Conservation (phyloP, 2,329 filamentous ascomycete genomes). For the Nemania sp. region DNA sequence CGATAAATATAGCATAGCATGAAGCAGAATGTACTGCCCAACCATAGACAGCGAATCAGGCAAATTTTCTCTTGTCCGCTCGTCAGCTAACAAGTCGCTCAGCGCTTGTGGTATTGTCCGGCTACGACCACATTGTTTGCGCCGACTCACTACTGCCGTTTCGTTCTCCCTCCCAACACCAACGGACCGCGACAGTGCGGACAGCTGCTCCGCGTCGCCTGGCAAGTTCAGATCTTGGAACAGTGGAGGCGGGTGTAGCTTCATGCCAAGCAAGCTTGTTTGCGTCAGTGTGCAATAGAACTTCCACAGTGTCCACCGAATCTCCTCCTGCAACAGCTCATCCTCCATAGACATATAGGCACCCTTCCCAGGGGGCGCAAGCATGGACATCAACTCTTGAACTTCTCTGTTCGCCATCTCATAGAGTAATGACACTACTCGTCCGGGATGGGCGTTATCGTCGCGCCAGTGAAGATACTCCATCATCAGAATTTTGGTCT, state of each 20-base stretch:
- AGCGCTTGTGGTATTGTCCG: slow-evolving; percentile 11
- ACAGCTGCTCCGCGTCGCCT: slow-evolving; percentile 4
- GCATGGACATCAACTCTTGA: not conserved
- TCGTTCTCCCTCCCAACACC: not conserved
- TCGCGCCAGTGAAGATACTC: slow-evolving; percentile 18
- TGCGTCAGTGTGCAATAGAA: slow-evolving; percentile 17
- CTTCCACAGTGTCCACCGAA: slow-evolving; percentile 18
- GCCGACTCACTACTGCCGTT: not conserved
- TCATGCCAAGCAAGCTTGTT: slow-evolving; percentile 9
- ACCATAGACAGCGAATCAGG: slow-evolving; percentile 11
- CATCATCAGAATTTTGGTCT: slow-evolving; percentile 12
- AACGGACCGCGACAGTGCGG: not conserved
- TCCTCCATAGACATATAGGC: not conserved
- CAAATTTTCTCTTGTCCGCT: slow-evolving; percentile 1
- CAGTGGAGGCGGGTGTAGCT: slow-evolving; percentile 1
- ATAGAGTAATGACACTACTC: slow-evolving; percentile 7
- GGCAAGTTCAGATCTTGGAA: slow-evolving; percentile 16
- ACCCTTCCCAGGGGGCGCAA: not conserved
- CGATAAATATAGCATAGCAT: slow-evolving; percentile 10
- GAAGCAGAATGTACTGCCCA: slow-evolving; percentile 12
- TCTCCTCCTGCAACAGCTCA: slow-evolving; percentile 9
- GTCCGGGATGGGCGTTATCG: not conserved
- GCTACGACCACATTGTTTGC: not conserved
- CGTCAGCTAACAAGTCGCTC: slow-evolving; percentile 5
- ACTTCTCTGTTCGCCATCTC: slow-evolving; percentile 2